Base-by-base conservation (phyloP, 2,329 filamentous ascomycete species). In the Botrytis paeoniae region DNA sequence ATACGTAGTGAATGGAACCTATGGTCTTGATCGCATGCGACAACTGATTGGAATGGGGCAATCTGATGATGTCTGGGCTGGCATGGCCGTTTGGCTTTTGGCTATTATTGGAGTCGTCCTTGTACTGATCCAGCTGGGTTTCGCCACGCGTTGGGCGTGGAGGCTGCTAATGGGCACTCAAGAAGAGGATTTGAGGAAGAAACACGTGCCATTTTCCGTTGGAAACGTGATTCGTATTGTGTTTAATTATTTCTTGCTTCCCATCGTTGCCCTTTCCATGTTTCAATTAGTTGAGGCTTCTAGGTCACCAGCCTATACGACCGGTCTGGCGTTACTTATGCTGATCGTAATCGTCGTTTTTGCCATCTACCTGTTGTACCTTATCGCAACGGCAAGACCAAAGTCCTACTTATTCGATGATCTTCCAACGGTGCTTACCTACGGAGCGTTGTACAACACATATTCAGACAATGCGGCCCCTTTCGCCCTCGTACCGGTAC, bases 371-470 rank as follows among this genome's bases (percentile, higher is more conserved):
- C 88, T 97, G 39, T 88, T 97, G 65, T 89, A 89, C 79, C 86
- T 97, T 69, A 95, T 98, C 78, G 89, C 92, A 73, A 89, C 86
- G 37, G 96, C 93, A 0, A 91, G 92, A 76, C 95, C 95, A 9
- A 91, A 94, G 74, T 92, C 94, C 2, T 92, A 94, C 77, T 86
- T 99, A 16, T 99, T 98, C 81, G 96, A 99, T 82, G 94, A 98
- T 79, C 86, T 99, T 66, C 90, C 94, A 10, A 98, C 94, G 0
- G 90, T 98, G 14, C 86, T 99, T 3, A 87, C 94, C 1, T 98
- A 97, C 78, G 96, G 96, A 0, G 94, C 96, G 8, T 85, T 99
- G 12, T 99, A 99, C 83, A 99, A 99, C 83, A 99, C 96, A 0
- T 98, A 97, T 81, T 96, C 93, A 37, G 96, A 99, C 81, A 93